Evolutionary conservation across 2,329 filamentous ascomycete species (phyloP).

Genomic region (Colletotrichum plurivorum): DNA sequence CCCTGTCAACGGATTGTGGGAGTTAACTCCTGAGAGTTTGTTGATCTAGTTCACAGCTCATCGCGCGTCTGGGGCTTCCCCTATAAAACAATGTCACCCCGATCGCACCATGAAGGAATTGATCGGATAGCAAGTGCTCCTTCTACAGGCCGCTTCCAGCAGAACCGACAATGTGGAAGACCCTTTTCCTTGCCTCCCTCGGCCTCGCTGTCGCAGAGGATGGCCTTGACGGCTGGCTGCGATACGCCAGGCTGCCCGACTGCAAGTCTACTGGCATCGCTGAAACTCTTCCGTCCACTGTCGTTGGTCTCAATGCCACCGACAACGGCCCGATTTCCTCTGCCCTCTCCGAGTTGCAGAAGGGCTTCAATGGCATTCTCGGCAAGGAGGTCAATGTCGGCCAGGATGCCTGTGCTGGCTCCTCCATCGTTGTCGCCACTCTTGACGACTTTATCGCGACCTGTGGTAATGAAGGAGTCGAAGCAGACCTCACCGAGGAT

Average conservation of each 20-base stretch:
- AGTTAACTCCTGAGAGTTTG: no score
- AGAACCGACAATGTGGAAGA: slow-evolving; percentile 45
- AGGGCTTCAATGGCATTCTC: slow-evolving; percentile 71
- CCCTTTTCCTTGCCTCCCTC: slow-evolving; percentile 47
- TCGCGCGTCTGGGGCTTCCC: background rate
- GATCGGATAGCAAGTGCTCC: slow-evolving; percentile 26
- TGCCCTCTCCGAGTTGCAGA: slow-evolving; percentile 71
- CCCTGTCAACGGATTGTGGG: background rate
- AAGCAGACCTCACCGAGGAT: slow-evolving; percentile 62
- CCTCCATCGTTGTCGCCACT: slow-evolving; percentile 44
- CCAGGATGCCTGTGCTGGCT: slow-evolving; percentile 18
- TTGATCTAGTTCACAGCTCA: background rate
- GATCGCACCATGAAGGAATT: background rate
- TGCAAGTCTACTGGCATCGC: slow-evolving; percentile 48
- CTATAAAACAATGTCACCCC: slow-evolving; percentile 24
- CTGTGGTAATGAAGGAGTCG: slow-evolving; percentile 59
- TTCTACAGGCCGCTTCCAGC: slow-evolving; percentile 15
- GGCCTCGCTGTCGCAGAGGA: slow-evolving; percentile 67
- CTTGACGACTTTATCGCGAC: slow-evolving; percentile 44
- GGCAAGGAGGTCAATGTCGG: slow-evolving; percentile 58
- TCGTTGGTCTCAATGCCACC: slow-evolving; percentile 69
- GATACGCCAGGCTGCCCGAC: slow-evolving; percentile 68
- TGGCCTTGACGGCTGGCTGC: slow-evolving; percentile 74
- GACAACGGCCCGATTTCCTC: slow-evolving; percentile 69
- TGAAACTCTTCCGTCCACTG: slow-evolving; percentile 59